These are phyloP conservation scores for Colletotrichum viniferum DNA, from an alignment of 2,329 filamentous ascomycete species.

Conservation along the genomic window DNA sequence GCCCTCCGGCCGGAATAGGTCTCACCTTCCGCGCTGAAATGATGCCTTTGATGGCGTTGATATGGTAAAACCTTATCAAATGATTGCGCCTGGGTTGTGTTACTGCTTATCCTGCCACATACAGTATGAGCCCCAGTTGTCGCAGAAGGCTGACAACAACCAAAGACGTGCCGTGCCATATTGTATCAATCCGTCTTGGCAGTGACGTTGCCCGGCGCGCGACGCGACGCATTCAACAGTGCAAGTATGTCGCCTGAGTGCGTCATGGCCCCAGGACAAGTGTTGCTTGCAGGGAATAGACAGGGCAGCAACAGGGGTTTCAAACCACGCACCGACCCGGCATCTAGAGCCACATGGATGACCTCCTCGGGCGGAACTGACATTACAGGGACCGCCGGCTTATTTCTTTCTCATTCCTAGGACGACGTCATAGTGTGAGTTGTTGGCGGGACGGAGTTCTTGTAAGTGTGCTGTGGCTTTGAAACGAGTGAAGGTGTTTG, in stretches of 20 bases:
- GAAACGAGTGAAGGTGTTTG: not conserved
- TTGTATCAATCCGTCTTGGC: not conserved
- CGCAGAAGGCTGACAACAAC: not conserved
- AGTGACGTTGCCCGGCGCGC: not conserved
- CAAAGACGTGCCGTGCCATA: not conserved
- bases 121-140: not conserved
- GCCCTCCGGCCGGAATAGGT: not conserved
- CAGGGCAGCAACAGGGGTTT: not conserved
- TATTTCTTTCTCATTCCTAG: not conserved
- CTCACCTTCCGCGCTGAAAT: not conserved
- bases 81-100: not conserved
- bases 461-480: not conserved
- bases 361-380: not conserved
- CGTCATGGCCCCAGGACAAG: not conserved
- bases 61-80: not conserved
- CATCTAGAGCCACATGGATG: not conserved
- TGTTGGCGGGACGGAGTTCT: not conserved
- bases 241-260: not conserved
- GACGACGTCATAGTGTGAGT: not conserved
- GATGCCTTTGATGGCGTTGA: not conserved
- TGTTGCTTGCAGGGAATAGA: not conserved
- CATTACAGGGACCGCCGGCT: not conserved
- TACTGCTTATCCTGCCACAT: not conserved
- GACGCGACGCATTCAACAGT: not conserved
- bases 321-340: not conserved